These are phyloP conservation scores for Nakazawaea anatomiae DNA, from an alignment of 805 yeast species.

Conservation along the genomic window DNA sequence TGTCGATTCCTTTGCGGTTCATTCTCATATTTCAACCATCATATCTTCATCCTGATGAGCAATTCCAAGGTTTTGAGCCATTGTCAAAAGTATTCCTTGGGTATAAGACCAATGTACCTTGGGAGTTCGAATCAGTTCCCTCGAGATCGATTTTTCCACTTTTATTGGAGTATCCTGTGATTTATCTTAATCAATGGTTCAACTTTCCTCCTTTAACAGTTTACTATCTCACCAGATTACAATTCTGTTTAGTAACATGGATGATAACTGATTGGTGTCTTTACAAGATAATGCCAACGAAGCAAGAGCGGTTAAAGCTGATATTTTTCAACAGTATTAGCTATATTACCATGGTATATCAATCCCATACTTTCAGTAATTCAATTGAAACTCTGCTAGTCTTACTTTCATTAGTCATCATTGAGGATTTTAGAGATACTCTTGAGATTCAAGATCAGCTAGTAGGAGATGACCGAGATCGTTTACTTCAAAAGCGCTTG, in stretches of 20 bases:
- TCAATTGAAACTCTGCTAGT: constrained; percentile 65
- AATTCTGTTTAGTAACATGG: constrained; percentile 29
- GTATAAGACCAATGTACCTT: constrained; percentile 48
- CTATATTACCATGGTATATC: constrained; percentile 73
- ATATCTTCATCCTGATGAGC: constrained; percentile 97
- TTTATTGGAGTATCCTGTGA: constrained; percentile 64
- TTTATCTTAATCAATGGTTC: constrained; percentile 25
- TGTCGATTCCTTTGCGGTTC: constrained; percentile 42
- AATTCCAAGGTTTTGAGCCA: constrained; percentile 84
- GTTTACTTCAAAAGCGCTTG: neutral
- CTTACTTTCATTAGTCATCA: constrained; percentile 41
- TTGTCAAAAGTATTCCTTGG: constrained; percentile 38
- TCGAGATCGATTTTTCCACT: constrained; percentile 71
- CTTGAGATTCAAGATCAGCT: constrained; percentile 11
- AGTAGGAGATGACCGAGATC: neutral
- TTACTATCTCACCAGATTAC: constrained; percentile 49
- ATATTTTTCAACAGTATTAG: constrained; percentile 45
- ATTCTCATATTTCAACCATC: constrained; percentile 63
- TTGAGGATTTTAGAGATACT: constrained; percentile 27
- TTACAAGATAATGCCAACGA: constrained; percentile 24
- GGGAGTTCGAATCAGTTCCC: constrained; percentile 73
- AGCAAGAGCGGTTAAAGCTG: constrained; percentile 31
- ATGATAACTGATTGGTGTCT: constrained; percentile 23
- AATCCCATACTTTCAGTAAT: constrained; percentile 87
- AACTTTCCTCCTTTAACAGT: constrained; percentile 39